Evolutionary conservation across 306 rosid species (phyloP), one percentile per base, ranked within the genome.

Genomic region (Quercus berberidifolia): DNA sequence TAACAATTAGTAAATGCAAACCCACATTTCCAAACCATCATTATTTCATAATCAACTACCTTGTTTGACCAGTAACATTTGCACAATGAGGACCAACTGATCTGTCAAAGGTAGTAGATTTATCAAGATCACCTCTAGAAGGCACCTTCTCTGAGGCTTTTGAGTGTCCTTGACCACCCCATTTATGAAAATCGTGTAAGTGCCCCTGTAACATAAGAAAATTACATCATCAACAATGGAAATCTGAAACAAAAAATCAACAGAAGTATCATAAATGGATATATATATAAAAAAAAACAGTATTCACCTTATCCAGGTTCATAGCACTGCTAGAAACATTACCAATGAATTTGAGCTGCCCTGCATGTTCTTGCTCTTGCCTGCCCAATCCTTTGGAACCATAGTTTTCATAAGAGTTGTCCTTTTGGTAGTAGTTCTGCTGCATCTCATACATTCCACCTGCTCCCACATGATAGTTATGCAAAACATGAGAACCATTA

Each of bases 291-390:
- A 71, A 33, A 33, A 63, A 59, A 71, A 63, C 64, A 75, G 18
- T 28, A 55, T 46, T 79, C 71, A 85, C 86, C 88, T 85, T 81
- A 64, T 81, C 81, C 76, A 75, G 76, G 81, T 63, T 75, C 85
- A 55, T 19, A 25, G 73, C 67, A 8, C 73, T 25, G 30, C 25
- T 33, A 76, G 83, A 65, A 64, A 51, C 78, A 85, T 85, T 78
- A 71, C 38, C 73, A 71, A 58, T 35, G 60, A 74, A 82, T 54
- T 76, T 76, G 72, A 75, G 78, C 79, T 78, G 85, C 63, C 78
- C 81, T 58, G 75, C 25, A 71, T 75, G 73, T 46, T 71, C 80
- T 71, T 38, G 85, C 57, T 80, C 83, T 43, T 62, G 85, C 28
- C 73, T 25, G 51, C 82, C 77, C 49, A 77, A 79, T 79, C 75